phyloP scores from a whole-genome alignment of 345 rosid genomes.

The Citrus reticulata region DNA sequence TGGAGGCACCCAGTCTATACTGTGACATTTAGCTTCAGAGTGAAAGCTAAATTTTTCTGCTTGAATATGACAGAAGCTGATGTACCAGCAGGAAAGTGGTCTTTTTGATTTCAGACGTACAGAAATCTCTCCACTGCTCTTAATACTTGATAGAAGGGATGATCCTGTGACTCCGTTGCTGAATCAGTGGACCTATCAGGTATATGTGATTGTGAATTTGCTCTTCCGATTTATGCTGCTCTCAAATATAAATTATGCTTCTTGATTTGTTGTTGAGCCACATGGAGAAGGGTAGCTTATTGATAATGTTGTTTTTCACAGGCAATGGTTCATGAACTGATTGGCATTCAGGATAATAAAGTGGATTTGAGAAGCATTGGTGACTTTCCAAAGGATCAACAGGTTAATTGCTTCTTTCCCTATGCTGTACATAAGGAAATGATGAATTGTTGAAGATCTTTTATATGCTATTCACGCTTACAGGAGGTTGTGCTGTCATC shows the following conservation, averaged over 20 bases:
- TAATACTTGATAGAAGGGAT: slow-evolving; percentile 90
- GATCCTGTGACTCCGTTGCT: slow-evolving; percentile 94
- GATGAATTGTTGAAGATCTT: not conserved
- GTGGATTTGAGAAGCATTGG: slow-evolving; percentile 75
- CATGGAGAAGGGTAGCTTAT: slow-evolving; percentile 19
- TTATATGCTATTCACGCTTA: slow-evolving; percentile 18
- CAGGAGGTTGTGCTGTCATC: slow-evolving; percentile 97
- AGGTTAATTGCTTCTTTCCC: slow-evolving; percentile 43
- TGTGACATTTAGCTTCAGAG: not conserved
- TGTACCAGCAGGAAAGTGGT: slow-evolving; percentile 98
- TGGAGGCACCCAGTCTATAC: slow-evolving; percentile 5
- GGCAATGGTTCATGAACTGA: slow-evolving; percentile 98
- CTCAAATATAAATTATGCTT: slow-evolving; percentile 13
- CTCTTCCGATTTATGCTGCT: slow-evolving; percentile 6
- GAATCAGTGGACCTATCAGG: slow-evolving; percentile 99
- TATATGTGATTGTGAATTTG: slow-evolving; percentile 24
- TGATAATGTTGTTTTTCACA: slow-evolving; percentile 25
- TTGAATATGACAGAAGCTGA: slow-evolving; percentile 65
- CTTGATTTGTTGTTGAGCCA: slow-evolving; percentile 5
- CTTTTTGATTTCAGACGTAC: slow-evolving; percentile 92
- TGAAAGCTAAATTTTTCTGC: slow-evolving; percentile 6
- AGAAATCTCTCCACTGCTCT: slow-evolving; percentile 83
- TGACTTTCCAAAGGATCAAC: slow-evolving; percentile 76
- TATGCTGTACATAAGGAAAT: not conserved
- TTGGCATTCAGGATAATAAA: slow-evolving; percentile 91